Percentiles rank a stretch among this genome's conserved stretches.
Conservation (phyloP, 2,329 filamentous ascomycete genomes). For the Cordyceps fumosorosea region DNA sequence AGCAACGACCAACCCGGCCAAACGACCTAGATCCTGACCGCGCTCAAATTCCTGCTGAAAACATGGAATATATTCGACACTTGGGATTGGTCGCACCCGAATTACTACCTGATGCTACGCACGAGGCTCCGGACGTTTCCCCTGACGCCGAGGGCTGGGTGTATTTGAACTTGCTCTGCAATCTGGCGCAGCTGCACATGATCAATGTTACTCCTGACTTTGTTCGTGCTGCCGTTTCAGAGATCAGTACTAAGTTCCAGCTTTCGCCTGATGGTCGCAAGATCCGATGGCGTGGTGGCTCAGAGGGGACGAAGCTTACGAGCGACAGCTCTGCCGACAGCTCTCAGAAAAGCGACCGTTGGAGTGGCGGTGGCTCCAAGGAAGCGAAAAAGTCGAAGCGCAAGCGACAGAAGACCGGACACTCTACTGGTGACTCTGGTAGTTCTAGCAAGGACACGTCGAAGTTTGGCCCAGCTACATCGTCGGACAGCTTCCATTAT, state of each 20-base stretch:
- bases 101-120: conserved; percentile 35
- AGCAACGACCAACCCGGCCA: conserved; percentile 72
- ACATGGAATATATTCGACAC: conserved; percentile 73
- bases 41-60: conserved; percentile 67
- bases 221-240: conserved; percentile 62
- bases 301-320: conserved; percentile 56
- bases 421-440: conserved; percentile 29
- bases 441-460: conserved; percentile 32
- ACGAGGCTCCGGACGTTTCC: conserved; percentile 39
- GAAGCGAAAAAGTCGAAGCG: conserved; percentile 35
- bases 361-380: conserved; percentile 38
- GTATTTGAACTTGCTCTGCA: conserved; percentile 73
- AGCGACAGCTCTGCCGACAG: conserved; percentile 53
- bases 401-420: conserved; percentile 40
- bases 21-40: conserved; percentile 72
- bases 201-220: conserved; percentile 76
- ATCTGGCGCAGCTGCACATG: conserved; percentile 78
- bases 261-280: conserved; percentile 71
- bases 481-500: conserved; percentile 51
- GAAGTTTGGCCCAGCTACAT: conserved; percentile 34
- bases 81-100: conserved; percentile 60
- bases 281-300: conserved; percentile 70
- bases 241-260: conserved; percentile 69
- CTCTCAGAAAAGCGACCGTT: conserved; percentile 39
- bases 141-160: conserved; percentile 70